phyloP scores from a whole-genome alignment of 345 rosid species.

The Populus deltoides region DNA sequence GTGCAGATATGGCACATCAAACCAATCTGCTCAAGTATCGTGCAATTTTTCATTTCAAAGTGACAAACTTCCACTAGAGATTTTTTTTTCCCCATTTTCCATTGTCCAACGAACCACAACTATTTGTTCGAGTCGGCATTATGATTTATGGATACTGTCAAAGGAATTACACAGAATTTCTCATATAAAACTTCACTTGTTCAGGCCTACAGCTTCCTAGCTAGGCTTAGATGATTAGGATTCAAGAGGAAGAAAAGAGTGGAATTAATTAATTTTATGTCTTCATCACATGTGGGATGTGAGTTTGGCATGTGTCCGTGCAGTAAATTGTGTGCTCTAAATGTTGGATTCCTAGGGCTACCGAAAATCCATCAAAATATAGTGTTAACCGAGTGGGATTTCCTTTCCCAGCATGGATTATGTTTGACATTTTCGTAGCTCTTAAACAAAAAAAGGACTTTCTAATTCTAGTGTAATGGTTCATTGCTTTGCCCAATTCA shows the following conservation, averaged over 20 bases:
- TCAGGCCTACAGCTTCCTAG: neutral
- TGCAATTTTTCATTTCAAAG: neutral
- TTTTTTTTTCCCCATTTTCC: neutral
- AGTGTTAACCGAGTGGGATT: neutral
- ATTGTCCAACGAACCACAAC: too few species aligned
- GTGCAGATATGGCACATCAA: neutral
- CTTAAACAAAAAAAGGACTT: neutral
- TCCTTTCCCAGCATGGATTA: neutral
- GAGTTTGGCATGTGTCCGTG: constrained; percentile 6
- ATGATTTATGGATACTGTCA: neutral
- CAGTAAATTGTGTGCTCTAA: neutral
- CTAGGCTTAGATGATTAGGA: neutral
- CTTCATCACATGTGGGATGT: constrained; percentile 2
- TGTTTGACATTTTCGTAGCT: neutral
- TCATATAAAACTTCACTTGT: neutral
- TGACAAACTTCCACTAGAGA: neutral
- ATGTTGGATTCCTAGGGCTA: neutral
- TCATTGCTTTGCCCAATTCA: neutral
- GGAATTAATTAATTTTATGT: neutral
- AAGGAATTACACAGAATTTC: neutral
- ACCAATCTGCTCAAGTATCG: neutral
- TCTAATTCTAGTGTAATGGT: neutral
- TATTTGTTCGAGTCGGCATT: neutral
- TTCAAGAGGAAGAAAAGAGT: neutral
- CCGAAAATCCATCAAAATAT: neutral